These are phyloP conservation scores for Mycogone perniciosa DNA, from an alignment of 2,329 filamentous ascomycete species.

Conservation along the genomic window DNA sequence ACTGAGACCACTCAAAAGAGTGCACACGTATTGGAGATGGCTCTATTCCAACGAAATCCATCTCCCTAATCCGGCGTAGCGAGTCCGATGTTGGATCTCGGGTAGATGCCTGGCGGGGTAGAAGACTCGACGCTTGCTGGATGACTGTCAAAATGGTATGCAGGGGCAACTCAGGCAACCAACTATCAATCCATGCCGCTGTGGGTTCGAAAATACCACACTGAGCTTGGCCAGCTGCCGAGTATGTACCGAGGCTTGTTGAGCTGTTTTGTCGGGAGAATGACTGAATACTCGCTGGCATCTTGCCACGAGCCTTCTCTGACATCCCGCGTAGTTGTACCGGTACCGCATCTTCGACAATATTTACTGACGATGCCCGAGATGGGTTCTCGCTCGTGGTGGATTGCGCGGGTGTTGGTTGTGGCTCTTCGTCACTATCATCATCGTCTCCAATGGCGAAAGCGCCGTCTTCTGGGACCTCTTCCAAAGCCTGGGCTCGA, in stretches of 20 bases:
- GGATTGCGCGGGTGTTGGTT: constrained; percentile 54
- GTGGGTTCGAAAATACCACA: constrained; percentile 68
- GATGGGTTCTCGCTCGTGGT: constrained; percentile 58
- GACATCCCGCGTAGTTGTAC: constrained; percentile 87
- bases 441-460: constrained; percentile 90
- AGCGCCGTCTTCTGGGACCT: constrained; percentile 57
- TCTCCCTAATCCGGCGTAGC: constrained; percentile 50
- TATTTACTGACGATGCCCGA: constrained; percentile 61
- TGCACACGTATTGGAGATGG: constrained; percentile 70
- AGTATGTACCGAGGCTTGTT: constrained; percentile 66
- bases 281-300: constrained; percentile 73
- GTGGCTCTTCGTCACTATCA: constrained; percentile 44
- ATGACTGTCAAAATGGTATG: constrained; percentile 80
- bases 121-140: constrained; percentile 52
- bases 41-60: constrained; percentile 66
- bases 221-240: constrained; percentile 49
- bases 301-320: constrained; percentile 92
- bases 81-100: constrained; percentile 40
- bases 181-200: constrained; percentile 80
- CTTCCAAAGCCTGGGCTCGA: constrained; percentile 24
- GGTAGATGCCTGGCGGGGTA: constrained; percentile 46
- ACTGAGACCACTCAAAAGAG: constrained; percentile 87
- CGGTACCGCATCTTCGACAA: constrained; percentile 71
- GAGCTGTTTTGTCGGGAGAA: constrained; percentile 90
- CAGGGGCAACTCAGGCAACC: constrained; percentile 85